Evolutionary conservation across 106 monocot genomes (phyloP).

Genomic region (Allium fistulosum): DNA sequence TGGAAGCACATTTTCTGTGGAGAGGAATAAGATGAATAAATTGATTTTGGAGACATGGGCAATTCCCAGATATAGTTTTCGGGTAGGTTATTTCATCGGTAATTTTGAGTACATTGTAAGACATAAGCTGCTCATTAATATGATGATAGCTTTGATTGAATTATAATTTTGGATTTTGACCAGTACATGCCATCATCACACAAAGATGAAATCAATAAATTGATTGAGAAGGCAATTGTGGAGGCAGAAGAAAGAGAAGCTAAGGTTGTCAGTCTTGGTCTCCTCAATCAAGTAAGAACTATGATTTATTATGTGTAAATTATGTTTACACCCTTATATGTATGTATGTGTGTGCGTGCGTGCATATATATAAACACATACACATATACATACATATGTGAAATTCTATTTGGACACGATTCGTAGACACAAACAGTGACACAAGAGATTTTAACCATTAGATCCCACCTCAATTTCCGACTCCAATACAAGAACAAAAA

Average conservation of each 20-base stretch:
- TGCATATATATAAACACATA: too few species aligned
- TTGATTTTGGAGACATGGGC: slow-evolving; percentile 54
- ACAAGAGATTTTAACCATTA: too few species aligned
- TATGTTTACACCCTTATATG: not conserved
- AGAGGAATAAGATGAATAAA: slow-evolving; percentile 49
- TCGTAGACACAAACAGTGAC: too few species aligned
- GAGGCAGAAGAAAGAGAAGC: slow-evolving; percentile 53
- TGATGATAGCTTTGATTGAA: not conserved
- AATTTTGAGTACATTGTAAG: not conserved
- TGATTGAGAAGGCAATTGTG: slow-evolving; percentile 46
- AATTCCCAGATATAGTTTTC: slow-evolving; percentile 56
- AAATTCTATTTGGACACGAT: too few species aligned
- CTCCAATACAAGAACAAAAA: too few species aligned
- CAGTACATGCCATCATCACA: slow-evolving; percentile 37
- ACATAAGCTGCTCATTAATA: not conserved
- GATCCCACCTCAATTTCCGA: too few species aligned
- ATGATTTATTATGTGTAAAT: not conserved
- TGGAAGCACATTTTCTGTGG: slow-evolving; percentile 31
- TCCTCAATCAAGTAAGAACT: slow-evolving; percentile 54
- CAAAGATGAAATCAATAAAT: slow-evolving; percentile 23
- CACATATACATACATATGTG: too few species aligned
- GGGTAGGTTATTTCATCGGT: slow-evolving; percentile 17
- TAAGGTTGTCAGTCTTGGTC: slow-evolving; percentile 56
- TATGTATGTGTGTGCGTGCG: too few species aligned
- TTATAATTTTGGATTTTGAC: slow-evolving; percentile 3